Percentiles rank a stretch among this genome's conserved stretches.
Evolutionary conservation across 257 asterid species (phyloP).

Genomic region (Haberlea rhodopensis): DNA sequence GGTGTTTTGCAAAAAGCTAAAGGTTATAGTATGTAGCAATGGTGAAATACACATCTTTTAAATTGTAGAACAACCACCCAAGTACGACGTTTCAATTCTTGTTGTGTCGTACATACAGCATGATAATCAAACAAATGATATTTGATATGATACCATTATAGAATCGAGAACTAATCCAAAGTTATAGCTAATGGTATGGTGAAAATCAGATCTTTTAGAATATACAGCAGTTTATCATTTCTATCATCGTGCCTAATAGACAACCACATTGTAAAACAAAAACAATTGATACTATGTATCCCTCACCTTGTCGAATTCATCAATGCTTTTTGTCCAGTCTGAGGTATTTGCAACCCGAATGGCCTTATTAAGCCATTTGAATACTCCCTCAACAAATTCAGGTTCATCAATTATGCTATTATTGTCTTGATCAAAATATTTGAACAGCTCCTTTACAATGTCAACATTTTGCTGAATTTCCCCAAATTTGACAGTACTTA

Average conservation of each 20-base stretch:
- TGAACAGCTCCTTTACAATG: slow-evolving; percentile 33
- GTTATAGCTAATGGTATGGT: too few species aligned
- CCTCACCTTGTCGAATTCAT: slow-evolving; percentile 38
- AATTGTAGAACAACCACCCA: too few species aligned
- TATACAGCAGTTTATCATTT: too few species aligned
- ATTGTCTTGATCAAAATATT: slow-evolving; percentile 37
- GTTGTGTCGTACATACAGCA: too few species aligned
- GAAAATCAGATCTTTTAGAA: too few species aligned
- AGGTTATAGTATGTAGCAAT: too few species aligned
- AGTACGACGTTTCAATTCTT: too few species aligned
- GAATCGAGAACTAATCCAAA: too few species aligned
- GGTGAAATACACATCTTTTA: too few species aligned
- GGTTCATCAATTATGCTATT: slow-evolving; percentile 34
- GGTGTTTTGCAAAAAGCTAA: too few species aligned
- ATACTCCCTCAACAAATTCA: slow-evolving; percentile 43
- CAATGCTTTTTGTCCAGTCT: slow-evolving; percentile 24
- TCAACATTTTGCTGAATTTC: slow-evolving; percentile 31
- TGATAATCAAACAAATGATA: too few species aligned
- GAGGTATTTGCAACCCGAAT: slow-evolving; percentile 26
- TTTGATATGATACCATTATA: too few species aligned
- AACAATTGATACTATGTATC: not conserved
- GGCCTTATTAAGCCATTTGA: slow-evolving; percentile 41
- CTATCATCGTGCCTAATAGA: not conserved
- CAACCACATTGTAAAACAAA: not conserved
- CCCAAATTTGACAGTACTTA: slow-evolving; percentile 41